phyloP scores from a whole-genome alignment of 2,329 filamentous ascomycete species.

The Moelleriella libera region DNA sequence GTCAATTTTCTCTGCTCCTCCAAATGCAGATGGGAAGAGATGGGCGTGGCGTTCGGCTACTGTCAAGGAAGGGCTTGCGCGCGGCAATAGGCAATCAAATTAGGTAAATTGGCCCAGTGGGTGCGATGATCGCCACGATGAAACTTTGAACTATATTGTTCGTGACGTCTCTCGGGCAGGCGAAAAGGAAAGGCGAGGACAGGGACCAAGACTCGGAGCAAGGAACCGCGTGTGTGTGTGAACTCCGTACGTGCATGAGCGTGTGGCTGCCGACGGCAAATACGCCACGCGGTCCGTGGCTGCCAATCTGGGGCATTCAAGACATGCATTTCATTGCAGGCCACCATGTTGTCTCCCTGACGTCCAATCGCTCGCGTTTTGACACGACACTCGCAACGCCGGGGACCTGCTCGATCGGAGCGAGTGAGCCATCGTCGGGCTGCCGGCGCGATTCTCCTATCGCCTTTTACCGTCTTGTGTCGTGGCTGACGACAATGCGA shows the following conservation, averaged over 20 bases:
- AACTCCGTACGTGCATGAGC: neutral
- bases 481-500: neutral
- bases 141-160: neutral
- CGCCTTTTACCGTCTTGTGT: neutral
- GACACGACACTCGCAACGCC: neutral
- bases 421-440: too few species aligned
- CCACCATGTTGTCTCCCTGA: neutral
- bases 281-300: neutral
- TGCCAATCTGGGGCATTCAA: neutral
- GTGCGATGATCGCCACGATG: neutral
- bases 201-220: too few species aligned
- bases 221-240: neutral
- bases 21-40: too few species aligned
- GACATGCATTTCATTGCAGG: neutral
- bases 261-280: neutral
- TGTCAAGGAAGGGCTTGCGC: too few species aligned
- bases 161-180: neutral
- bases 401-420: too few species aligned
- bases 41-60: too few species aligned
- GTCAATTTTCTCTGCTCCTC: too few species aligned
- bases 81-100: too few species aligned
- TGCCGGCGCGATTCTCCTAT: neutral
- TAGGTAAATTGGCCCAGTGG: neutral
- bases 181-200: neutral
- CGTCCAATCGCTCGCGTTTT: neutral